Percentiles rank a stretch among this genome's conserved stretches.
phyloP scores from a whole-genome alignment of 148 eudicot genomes.

The Dianthus caryophyllus region DNA sequence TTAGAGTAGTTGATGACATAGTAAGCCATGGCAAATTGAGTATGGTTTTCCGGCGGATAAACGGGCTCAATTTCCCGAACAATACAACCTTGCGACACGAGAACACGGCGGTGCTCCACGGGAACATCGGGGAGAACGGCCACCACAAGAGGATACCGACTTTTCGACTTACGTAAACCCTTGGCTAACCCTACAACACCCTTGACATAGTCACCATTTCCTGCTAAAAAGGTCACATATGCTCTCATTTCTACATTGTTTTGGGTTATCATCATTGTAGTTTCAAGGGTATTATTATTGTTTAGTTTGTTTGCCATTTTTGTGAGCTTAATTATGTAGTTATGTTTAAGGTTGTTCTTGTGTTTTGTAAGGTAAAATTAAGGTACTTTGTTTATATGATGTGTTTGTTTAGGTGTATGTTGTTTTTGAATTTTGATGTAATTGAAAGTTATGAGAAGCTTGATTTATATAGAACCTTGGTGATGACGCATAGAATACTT shows the following conservation, averaged over 20 bases:
- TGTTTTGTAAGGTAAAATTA: no score
- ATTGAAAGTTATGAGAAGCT: not conserved
- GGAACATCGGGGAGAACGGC: constrained; percentile 85
- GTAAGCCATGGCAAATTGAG: constrained; percentile 78
- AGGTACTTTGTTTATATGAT: no score
- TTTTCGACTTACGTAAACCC: constrained; percentile 56
- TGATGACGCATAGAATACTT: no score
- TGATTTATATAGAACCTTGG: constrained; percentile 17
- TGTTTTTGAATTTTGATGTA: not conserved
- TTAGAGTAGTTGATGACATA: constrained; percentile 85
- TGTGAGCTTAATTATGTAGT: not conserved
- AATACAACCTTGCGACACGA: constrained; percentile 67
- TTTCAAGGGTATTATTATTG: constrained; percentile 18
- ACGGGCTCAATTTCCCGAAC: constrained; percentile 68
- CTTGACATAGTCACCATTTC: constrained; percentile 69
- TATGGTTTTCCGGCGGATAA: constrained; percentile 65
- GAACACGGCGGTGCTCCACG: constrained; percentile 56
- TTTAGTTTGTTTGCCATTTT: constrained; percentile 18
- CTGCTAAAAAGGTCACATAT: constrained; percentile 76
- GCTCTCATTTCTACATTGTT: constrained; percentile 32
- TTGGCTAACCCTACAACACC: constrained; percentile 89
- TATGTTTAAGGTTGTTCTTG: no score
- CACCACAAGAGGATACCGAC: constrained; percentile 69
- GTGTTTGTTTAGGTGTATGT: no score
- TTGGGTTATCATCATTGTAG: constrained; percentile 9